Base-by-base conservation (phyloP, 73 alveolate species). In the Durusdinium trenchii region DNA sequence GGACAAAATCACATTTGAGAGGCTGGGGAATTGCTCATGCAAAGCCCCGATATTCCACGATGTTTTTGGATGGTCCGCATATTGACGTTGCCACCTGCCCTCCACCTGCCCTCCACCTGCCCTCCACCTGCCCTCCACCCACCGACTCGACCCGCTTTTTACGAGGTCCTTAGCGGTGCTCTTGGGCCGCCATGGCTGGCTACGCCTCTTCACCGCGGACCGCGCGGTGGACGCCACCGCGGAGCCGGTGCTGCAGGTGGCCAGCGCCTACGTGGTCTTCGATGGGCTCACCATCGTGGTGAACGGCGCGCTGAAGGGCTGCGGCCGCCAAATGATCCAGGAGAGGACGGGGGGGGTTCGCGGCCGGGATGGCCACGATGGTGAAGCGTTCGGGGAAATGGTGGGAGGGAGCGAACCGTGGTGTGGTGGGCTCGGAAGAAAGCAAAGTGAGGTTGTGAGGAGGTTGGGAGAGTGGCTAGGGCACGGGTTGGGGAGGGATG, bases 281-380 rank as follows among this genome's bases (percentile, higher is more conserved):
- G 95, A 86, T 46, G 76, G 95, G 47, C 38, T 86, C 47, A 57
- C 95, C 46, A 6, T 9, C 62, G 82, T 86, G 83, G 42, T 64
- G 67, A 40, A 28, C 42, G 95, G 95, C 28, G 83, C 83, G 16
- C 54, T 86, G 84, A 86, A 86, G 95, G 95, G 95, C 52, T 86
- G 95, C 40, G 95, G 95, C 5, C 95, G 95, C 45, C 95, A 64
- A 83, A 36, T 6, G 81, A 16, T 85, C 6, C 95, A 54, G 95
- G 90, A 40, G 60, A 23, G 71, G 40, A 14, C 48, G 71, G 90
- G 42, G 3, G 36, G 6, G n/a, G 69, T 32, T 43, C 23, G 1
- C 0, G 76, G 76, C 38, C 3, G 18, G 26, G 64, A 79, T 36
- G 3, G 57, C 32, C 12, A 0, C 7, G 38, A 38, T n/a, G 86